Evolutionary conservation across 176 grass and related monocot species (phyloP).

Genomic region (Carex littledalei): DNA sequence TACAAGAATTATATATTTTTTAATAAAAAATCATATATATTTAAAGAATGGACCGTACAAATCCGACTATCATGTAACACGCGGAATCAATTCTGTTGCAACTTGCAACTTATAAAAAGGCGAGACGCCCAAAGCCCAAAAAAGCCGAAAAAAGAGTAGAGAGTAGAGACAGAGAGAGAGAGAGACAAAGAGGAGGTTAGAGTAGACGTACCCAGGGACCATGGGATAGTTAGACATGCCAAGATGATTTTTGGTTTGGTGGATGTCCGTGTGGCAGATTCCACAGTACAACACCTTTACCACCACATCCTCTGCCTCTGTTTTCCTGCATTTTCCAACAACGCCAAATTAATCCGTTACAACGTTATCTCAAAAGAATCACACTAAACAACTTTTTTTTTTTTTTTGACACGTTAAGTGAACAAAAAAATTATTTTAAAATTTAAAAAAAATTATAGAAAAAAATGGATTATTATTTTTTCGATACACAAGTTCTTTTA

Average conservation of each 20-base stretch:
- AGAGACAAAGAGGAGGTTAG: neutral
- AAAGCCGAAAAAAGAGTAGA: neutral
- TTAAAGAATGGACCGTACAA: too few species aligned
- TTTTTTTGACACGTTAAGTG: neutral
- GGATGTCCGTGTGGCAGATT: conserved; percentile 89
- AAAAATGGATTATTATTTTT: too few species aligned
- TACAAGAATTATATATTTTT: too few species aligned
- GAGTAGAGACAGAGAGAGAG: neutral
- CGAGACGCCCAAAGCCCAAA: neutral
- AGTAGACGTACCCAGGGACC: conserved; percentile 69
- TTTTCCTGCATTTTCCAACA: conserved; percentile 41
- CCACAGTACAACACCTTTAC: conserved; percentile 85
- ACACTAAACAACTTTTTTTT: neutral
- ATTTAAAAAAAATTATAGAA: too few species aligned
- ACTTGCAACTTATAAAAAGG: neutral
- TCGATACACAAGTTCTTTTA: too few species aligned
- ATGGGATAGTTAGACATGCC: conserved; percentile 87
- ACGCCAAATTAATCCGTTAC: neutral
- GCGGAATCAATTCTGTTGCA: too few species aligned
- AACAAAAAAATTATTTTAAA: too few species aligned
- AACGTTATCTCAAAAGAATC: neutral
- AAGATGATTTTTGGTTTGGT: conserved; percentile 89
- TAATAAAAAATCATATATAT: too few species aligned
- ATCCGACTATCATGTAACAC: too few species aligned
- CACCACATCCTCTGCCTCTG: conserved; percentile 68